A percentile compares a stretch with the other conserved stretches of the same genome.
These are phyloP conservation scores for Glaciozyma antarctica DNA, from an alignment of 768 basidiomycete species.

Conservation along the genomic window DNA sequence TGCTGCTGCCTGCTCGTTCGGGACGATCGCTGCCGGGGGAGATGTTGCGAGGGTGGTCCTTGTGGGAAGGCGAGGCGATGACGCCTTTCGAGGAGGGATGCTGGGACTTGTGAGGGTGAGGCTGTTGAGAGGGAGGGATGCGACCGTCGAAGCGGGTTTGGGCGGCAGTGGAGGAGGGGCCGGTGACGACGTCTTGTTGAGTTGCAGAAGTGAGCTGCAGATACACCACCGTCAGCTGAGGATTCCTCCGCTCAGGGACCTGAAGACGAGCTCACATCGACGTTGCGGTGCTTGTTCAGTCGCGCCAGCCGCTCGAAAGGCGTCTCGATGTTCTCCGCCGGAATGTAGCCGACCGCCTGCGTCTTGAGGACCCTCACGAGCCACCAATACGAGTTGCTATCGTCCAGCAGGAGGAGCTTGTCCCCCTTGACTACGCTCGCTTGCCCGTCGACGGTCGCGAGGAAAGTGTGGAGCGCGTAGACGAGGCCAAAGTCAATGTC, in stretches of 20 bases:
- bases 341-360: slow-evolving; percentile 97
- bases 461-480: slow-evolving; percentile 89
- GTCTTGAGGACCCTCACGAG: slow-evolving; percentile 96
- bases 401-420: slow-evolving; percentile 90
- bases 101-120: slow-evolving; percentile 32
- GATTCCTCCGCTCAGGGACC: background rate
- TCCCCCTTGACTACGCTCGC: slow-evolving; percentile 98
- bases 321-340: slow-evolving; percentile 98
- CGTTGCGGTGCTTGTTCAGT: slow-evolving; percentile 92
- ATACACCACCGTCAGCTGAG: background rate
- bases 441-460: slow-evolving; percentile 96
- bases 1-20: slow-evolving; percentile 14
- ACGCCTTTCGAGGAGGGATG: slow-evolving; percentile 47
- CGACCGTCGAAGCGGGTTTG: slow-evolving; percentile 26
- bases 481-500: slow-evolving; percentile 82
- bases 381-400: slow-evolving; percentile 99
- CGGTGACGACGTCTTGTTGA: slow-evolving; percentile 54
- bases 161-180: slow-evolving; percentile 38
- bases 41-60: slow-evolving; percentile 32
- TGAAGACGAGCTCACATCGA: slow-evolving; percentile 54
- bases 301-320: slow-evolving; percentile 91
- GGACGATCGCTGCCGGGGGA: slow-evolving; percentile 9
- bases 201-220: slow-evolving; percentile 63
- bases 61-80: slow-evolving; percentile 29
- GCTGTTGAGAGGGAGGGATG: slow-evolving; percentile 29